A percentile compares a stretch with the other conserved stretches of the same genome.
phyloP scores from a whole-genome alignment of 257 asterid genomes.

The Capsicum baccatum region DNA sequence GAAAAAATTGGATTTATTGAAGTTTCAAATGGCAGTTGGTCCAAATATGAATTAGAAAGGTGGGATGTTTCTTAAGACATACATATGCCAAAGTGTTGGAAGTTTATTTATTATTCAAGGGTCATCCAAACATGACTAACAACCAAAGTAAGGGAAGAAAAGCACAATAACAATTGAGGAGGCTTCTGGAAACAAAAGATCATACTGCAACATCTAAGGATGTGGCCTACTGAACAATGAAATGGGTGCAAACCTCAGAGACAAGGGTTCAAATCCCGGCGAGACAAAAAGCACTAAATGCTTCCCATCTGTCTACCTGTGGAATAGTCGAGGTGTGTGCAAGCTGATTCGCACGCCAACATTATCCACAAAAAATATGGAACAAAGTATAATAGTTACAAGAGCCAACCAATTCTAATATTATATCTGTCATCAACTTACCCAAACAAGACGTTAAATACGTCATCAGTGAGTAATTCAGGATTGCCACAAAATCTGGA shows the following conservation, averaged over 20 bases:
- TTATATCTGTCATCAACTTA: neutral
- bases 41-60: too few species aligned
- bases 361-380: neutral
- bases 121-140: neutral
- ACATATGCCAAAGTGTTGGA: neutral
- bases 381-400: neutral
- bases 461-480: neutral
- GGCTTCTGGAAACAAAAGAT: slow-evolving; percentile 4
- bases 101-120: slow-evolving; percentile 12
- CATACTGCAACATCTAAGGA: neutral
- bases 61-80: neutral
- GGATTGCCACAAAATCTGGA: neutral
- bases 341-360: neutral
- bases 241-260: neutral
- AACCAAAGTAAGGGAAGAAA: neutral
- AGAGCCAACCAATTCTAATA: slow-evolving; percentile 10
- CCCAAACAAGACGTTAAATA: neutral
- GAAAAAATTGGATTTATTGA: neutral
- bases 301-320: neutral
- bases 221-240: neutral
- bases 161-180: neutral
- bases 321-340: slow-evolving; percentile 17
- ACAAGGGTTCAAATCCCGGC: neutral
- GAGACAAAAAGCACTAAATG: too few species aligned
- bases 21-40: too few species aligned